A percentile compares a stretch with the other conserved stretches of the same genome.
These are phyloP conservation scores for Geotrichum phurueaensis DNA, from an alignment of 1,139 yeast genomes.

Conservation along the genomic window DNA sequence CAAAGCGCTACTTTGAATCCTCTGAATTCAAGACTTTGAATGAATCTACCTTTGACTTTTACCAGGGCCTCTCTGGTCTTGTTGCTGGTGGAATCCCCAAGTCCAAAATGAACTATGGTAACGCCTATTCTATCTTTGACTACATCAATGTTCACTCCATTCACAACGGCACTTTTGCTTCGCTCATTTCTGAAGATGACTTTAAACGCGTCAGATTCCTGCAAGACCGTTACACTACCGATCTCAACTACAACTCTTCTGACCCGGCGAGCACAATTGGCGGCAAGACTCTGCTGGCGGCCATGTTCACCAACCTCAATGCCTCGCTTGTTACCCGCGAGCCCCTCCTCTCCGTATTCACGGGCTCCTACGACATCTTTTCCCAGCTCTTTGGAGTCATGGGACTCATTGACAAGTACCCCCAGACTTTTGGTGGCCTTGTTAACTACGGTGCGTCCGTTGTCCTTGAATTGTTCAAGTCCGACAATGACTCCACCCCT, in stretches of 20 bases:
- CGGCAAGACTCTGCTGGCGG: constrained; percentile 37
- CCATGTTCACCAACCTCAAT: constrained; percentile 34
- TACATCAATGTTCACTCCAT: constrained; percentile 37
- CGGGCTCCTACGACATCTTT: constrained; percentile 43
- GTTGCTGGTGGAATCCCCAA: constrained; percentile 24
- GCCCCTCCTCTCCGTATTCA: constrained; percentile 38
- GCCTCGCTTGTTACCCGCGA: constrained; percentile 33
- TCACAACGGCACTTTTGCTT: constrained; percentile 38
- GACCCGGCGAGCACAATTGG: constrained; percentile 36
- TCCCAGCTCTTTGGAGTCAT: constrained; percentile 37
- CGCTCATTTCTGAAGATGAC: constrained; percentile 30
- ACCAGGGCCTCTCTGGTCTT: constrained; percentile 32
- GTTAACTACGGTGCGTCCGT: constrained; percentile 42
- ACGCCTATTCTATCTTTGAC: constrained; percentile 40
- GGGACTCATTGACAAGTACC: constrained; percentile 31
- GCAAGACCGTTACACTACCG: constrained; percentile 39
- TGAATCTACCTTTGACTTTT: constrained; percentile 36
- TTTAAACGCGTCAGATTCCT: constrained; percentile 33
- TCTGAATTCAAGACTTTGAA: constrained; percentile 33
- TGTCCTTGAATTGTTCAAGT: constrained; percentile 39
- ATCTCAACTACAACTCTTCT: constrained; percentile 34
- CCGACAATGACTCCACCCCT: constrained; percentile 23
- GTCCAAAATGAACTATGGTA: constrained; percentile 35
- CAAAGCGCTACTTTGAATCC: constrained; percentile 29
- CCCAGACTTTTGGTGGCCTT: constrained; percentile 38